Percentiles rank a stretch among this genome's conserved stretches.
These are phyloP conservation scores for Nasturtium officinale DNA, from an alignment of 345 rosid genomes.

Conservation along the genomic window DNA sequence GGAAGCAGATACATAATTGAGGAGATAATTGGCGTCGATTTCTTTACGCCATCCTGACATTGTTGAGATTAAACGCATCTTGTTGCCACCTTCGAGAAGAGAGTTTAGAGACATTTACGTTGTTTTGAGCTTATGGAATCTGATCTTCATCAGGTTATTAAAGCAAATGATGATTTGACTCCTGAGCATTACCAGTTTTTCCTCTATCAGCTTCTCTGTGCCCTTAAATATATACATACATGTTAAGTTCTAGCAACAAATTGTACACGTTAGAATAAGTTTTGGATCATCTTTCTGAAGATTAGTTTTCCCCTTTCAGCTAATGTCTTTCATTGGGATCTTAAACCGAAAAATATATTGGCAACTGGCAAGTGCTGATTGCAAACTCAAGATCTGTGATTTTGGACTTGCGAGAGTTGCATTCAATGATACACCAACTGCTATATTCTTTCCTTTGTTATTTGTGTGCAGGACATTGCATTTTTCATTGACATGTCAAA, in stretches of 20 bases:
- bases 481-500: too few species aligned
- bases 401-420: constrained; percentile 98
- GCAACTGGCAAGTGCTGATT: constrained; percentile 96
- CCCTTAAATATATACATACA: constrained; percentile 92
- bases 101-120: constrained; percentile 88
- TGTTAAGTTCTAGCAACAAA: constrained; percentile 48
- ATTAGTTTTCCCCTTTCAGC: constrained; percentile 47
- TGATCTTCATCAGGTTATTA: constrained; percentile 90
- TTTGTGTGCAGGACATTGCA: too few species aligned
- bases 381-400: constrained; percentile 96
- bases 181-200: constrained; percentile 92
- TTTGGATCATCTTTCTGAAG: background rate
- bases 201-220: constrained; percentile 95
- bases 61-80: constrained; percentile 90
- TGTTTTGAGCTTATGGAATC: constrained; percentile 94
- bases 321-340: constrained; percentile 91
- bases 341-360: constrained; percentile 90
- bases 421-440: constrained; percentile 89
- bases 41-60: constrained; percentile 91
- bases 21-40: constrained; percentile 90
- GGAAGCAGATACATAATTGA: constrained; percentile 86
- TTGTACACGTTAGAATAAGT: background rate
- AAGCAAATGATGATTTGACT: constrained; percentile 91
- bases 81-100: constrained; percentile 86
- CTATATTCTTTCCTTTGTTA: constrained; percentile 54